Evolutionary conservation across 352 stramenopile species (phyloP), one percentile per base, ranked within the genome.

Genomic region (Phytophthora podocarpi): DNA sequence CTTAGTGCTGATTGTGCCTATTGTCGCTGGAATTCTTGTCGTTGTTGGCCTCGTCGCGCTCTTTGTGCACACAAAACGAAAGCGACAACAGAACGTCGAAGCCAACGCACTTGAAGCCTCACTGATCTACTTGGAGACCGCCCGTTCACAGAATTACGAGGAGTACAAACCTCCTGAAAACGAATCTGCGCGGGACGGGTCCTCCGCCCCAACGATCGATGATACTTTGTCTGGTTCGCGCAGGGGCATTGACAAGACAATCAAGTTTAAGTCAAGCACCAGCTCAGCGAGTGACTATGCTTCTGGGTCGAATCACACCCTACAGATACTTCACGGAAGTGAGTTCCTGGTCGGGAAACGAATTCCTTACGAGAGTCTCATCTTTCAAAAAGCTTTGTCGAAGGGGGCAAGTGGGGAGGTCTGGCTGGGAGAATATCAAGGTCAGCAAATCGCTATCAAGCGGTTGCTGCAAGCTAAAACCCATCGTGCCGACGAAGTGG

Each of bases 371-470:
- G 64, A 77, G 11, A 59, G 41, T 28, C 40, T 67, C 20, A 16
- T 4, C 3, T 77, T 85, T 23, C 37, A 76, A 24, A 49, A 43
- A 13, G 28, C 69, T 13, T 23, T 89, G 3, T 66, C 71, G 0
- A 76, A 78, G 7, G 80, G 76, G 6, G 75, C 77, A 7, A 81
- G 66, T 26, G 80, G 80, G 11, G 80, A 89, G 36, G 76, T 89
- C 3, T 87, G 70, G 75, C 18, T 71, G 5, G 74, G 67, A 3
- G 26, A 70, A 24, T 80, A 68, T 31, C 45, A 71, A 11, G 53
- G 57, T 2, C 35, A 62, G 9, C 43, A 59, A n/a, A 61, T 87
- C 15, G 75, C 78, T 0, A 64, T 83, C 46, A 85, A 87, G 47
- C 57, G 69, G 8, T 46, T 83, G 32, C 20, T 82, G 18, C 59